Percentiles rank a stretch among this genome's conserved stretches.
phyloP scores from a whole-genome alignment of 331 rosid species.

The Phaseolus coccineus region DNA sequence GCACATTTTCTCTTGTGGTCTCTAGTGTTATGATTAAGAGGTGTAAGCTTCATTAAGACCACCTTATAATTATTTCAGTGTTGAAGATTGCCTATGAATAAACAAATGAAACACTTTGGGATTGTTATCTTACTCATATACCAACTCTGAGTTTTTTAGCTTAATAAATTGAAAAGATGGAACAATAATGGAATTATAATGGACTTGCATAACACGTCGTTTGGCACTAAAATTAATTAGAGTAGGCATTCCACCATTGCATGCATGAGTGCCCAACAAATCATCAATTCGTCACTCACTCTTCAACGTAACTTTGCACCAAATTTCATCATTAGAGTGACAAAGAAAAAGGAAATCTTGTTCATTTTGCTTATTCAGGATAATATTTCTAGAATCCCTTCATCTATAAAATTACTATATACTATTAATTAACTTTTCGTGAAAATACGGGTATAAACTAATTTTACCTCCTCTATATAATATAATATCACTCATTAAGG shows the following conservation, averaged over 20 bases:
- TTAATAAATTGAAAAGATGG: constrained; percentile 17
- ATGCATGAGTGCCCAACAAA: background rate
- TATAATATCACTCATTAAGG: no score
- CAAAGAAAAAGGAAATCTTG: background rate
- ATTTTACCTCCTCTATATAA: no score
- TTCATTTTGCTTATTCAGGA: background rate
- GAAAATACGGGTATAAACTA: no score
- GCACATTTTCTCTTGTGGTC: background rate
- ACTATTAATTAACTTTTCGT: no score
- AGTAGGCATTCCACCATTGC: background rate
- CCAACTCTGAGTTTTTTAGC: constrained; percentile 19
- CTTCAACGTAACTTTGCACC: background rate
- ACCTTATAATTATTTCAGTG: background rate
- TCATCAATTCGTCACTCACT: background rate
- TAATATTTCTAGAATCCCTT: background rate
- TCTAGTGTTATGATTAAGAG: background rate
- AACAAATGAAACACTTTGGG: background rate
- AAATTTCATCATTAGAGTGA: background rate
- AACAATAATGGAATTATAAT: constrained; percentile 18
- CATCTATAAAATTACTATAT: no score
- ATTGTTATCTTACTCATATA: constrained; percentile 41
- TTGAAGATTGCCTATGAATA: background rate
- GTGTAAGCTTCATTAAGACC: background rate
- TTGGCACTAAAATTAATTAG: background rate
- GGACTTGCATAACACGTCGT: constrained; percentile 34